Evolutionary conservation across 2,329 filamentous ascomycete genomes (phyloP).

Genomic region (Septoria linicola): DNA sequence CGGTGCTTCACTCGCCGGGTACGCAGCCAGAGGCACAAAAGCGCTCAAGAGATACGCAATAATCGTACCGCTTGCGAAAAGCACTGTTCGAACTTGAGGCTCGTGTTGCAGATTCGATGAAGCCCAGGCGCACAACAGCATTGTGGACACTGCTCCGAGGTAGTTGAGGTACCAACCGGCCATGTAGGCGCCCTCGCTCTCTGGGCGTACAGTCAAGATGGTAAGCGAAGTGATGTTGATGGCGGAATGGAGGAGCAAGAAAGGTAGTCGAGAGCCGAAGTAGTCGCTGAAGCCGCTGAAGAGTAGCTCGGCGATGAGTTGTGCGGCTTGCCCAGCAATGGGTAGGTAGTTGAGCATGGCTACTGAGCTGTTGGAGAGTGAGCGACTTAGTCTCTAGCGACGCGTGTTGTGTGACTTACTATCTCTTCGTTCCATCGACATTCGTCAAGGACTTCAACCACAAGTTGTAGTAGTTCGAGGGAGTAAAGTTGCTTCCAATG

Average conservation of each 20-base stretch:
- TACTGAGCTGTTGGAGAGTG: background rate
- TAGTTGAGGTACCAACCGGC: slow-evolving; percentile 1
- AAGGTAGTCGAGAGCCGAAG: background rate
- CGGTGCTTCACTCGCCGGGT: background rate
- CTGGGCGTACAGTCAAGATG: background rate
- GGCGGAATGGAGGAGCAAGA: background rate
- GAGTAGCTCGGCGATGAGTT: background rate
- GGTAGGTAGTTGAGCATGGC: background rate
- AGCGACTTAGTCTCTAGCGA: background rate
- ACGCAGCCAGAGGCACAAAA: background rate
- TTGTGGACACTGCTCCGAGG: background rate
- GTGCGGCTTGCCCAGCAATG: background rate
- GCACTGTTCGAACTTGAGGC: background rate
- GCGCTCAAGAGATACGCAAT: background rate
- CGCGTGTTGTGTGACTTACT: background rate
- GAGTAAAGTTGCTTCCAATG: background rate
- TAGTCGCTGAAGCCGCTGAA: background rate
- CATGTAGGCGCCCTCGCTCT: background rate
- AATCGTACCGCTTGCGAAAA: background rate
- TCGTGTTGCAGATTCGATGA: background rate
- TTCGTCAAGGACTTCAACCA: slow-evolving; percentile 45
- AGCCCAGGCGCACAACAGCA: background rate
- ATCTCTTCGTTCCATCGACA: slow-evolving; percentile 44
- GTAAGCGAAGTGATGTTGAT: background rate
- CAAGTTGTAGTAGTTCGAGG: slow-evolving; percentile 42